These are phyloP conservation scores for Sicyos edulis DNA, from an alignment of 306 rosid genomes.

Conservation along the genomic window DNA sequence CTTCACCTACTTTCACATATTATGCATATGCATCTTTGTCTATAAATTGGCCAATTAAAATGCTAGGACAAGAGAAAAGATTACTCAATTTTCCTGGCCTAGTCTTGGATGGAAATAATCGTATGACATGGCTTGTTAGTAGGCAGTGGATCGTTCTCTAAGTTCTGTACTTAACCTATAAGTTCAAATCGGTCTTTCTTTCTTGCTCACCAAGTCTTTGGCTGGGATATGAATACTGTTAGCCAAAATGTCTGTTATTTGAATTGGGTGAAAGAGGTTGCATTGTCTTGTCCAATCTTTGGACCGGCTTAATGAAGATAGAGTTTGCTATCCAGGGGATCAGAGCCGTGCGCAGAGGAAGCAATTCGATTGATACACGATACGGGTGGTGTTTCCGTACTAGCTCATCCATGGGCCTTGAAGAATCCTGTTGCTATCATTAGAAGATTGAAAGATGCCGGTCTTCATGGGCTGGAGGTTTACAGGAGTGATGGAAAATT, in stretches of 20 bases:
- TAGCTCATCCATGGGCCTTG: conserved; percentile 98
- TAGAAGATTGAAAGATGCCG: conserved; percentile 76
- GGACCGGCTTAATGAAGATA: not conserved
- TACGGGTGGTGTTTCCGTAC: conserved; percentile 87
- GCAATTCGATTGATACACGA: conserved; percentile 66
- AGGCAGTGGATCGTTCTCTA: not conserved
- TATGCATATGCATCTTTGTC: not conserved
- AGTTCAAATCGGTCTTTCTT: not conserved
- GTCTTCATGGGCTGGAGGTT: conserved; percentile 97
- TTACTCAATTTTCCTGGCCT: not conserved
- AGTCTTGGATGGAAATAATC: not conserved
- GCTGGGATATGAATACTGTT: not conserved
- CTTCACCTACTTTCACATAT: not conserved
- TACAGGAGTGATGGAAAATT: conserved; percentile 83
- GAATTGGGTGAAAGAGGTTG: not conserved
- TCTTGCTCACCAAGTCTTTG: not conserved
- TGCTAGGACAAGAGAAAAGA: not conserved
- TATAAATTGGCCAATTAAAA: not conserved
- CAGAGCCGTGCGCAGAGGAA: conserved; percentile 77
- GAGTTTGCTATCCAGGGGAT: conserved; percentile 52
- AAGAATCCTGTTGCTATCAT: conserved; percentile 63
- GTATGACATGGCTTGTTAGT: not conserved
- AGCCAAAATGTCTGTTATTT: not conserved
- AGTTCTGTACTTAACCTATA: not conserved
- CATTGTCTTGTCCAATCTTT: not conserved